Percentiles rank a stretch among this genome's conserved stretches.
Conservation (phyloP, 2,329 filamentous ascomycete species). For the Didymella keratinophila region DNA sequence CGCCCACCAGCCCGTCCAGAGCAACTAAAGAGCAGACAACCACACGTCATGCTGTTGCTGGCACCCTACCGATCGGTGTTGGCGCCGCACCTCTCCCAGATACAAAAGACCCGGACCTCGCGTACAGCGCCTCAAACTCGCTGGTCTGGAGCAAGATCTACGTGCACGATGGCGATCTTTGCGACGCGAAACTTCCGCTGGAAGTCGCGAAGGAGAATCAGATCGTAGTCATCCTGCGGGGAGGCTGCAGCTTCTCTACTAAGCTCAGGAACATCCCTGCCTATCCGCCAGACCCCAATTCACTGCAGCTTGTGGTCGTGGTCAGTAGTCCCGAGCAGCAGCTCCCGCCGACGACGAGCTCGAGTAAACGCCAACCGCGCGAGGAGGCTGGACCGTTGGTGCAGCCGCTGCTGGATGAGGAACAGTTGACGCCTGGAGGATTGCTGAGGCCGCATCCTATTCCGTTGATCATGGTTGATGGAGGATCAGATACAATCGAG, state of each 20-base stretch:
- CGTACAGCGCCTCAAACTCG: conserved; percentile 42
- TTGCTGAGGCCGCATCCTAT: conserved; percentile 75
- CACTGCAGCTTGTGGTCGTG: conserved; percentile 82
- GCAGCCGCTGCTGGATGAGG: conserved; percentile 76
- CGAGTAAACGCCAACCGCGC: background rate
- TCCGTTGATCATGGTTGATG: conserved; percentile 81
- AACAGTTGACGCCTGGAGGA: conserved; percentile 75
- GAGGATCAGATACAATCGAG: conserved; percentile 70
- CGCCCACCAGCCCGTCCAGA: conserved; percentile 22
- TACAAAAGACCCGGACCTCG: conserved; percentile 53
- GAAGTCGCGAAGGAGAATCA: conserved; percentile 67
- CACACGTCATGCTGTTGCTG: conserved; percentile 50
- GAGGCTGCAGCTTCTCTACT: conserved; percentile 81
- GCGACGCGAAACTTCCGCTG: conserved; percentile 64
- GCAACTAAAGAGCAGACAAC: conserved; percentile 21
- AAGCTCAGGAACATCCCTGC: conserved; percentile 88
- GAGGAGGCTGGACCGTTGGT: conserved; percentile 50
- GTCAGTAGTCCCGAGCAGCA: conserved; percentile 61
- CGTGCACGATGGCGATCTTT: conserved; percentile 71
- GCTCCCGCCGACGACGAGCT: background rate
- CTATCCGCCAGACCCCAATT: conserved; percentile 66
- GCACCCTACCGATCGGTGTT: conserved; percentile 64
- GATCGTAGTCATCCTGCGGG: conserved; percentile 81
- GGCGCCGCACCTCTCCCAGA: conserved; percentile 76
- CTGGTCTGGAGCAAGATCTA: conserved; percentile 76